phyloP scores from a whole-genome alignment of 2,329 filamentous ascomycete genomes.

The Bretziella fagacearum region DNA sequence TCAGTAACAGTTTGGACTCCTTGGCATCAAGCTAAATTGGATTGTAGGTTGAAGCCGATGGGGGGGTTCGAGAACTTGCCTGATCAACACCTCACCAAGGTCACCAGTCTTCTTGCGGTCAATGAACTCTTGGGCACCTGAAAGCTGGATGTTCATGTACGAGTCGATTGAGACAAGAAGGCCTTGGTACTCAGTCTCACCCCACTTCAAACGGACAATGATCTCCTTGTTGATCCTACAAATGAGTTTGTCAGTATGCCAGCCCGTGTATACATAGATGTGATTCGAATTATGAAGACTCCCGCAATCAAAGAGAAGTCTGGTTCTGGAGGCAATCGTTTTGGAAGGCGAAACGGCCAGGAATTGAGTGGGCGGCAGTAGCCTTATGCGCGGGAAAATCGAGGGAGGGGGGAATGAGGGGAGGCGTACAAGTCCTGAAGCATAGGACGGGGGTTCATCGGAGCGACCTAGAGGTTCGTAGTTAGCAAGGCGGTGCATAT shows the following conservation, averaged over 20 bases:
- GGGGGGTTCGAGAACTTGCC: constrained; percentile 33
- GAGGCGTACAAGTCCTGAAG: constrained; percentile 68
- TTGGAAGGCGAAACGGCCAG: too few species aligned
- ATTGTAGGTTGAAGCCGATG: too few species aligned
- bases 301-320: too few species aligned
- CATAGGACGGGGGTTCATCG: constrained; percentile 91
- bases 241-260: neutral
- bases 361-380: too few species aligned
- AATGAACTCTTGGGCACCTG: constrained; percentile 81
- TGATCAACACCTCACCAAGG: constrained; percentile 80
- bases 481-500: neutral
- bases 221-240: constrained; percentile 73
- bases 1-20: neutral
- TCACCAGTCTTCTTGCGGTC: constrained; percentile 70
- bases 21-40: too few species aligned
- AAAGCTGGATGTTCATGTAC: constrained; percentile 97
- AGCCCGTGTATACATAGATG: neutral
- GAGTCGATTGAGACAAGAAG: constrained; percentile 82
- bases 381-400: neutral
- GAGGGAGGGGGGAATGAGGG: constrained; percentile 4
- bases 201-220: constrained; percentile 91
- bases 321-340: neutral
- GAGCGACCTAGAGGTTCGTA: constrained; percentile 43
- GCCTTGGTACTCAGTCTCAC: constrained; percentile 93
- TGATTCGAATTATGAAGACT: too few species aligned